These are phyloP conservation scores for Neurospora hispaniola DNA, from an alignment of 495 filamentous ascomycete species.

Conservation along the genomic window DNA sequence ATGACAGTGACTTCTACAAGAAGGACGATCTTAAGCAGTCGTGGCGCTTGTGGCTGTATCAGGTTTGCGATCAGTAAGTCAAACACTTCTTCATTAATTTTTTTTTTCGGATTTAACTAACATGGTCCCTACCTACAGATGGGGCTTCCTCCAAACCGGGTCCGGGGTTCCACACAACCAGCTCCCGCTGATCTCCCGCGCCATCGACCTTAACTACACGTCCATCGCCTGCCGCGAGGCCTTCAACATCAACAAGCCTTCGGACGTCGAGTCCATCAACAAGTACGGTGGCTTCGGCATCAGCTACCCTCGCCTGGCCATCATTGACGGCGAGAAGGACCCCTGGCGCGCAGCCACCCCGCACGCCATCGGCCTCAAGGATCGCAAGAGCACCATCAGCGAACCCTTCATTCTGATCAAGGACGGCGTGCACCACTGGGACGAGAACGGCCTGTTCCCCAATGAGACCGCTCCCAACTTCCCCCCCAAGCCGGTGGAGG, in stretches of 20 bases:
- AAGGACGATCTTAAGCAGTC: constrained; percentile 36
- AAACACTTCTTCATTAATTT: not conserved
- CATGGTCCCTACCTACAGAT: constrained; percentile 35
- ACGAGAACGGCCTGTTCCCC: constrained; percentile 56
- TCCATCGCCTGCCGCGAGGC: constrained; percentile 43
- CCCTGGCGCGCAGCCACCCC: constrained; percentile 60
- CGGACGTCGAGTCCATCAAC: constrained; percentile 51
- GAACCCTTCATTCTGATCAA: constrained; percentile 55
- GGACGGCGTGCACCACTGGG: constrained; percentile 60
- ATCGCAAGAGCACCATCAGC: constrained; percentile 39
- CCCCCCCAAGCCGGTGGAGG: constrained; percentile 43
- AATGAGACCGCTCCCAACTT: constrained; percentile 44
- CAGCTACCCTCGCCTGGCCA: constrained; percentile 52
- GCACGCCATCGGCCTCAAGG: constrained; percentile 40
- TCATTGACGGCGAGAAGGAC: constrained; percentile 58
- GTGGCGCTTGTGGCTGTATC: constrained; percentile 53
- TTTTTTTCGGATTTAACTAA: not conserved
- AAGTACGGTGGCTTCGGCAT: constrained; percentile 58
- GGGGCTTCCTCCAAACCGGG: constrained; percentile 63
- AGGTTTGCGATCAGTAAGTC: constrained; percentile 36
- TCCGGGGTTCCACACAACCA: constrained; percentile 46
- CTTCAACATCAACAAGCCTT: constrained; percentile 51
- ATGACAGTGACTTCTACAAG: constrained; percentile 40
- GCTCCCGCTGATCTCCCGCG: constrained; percentile 55
- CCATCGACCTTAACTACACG: constrained; percentile 44